Percentiles rank a stretch among this genome's conserved stretches.
Conservation (phyloP, 2,329 filamentous ascomycete genomes). For the Colletotrichum sp. region DNA sequence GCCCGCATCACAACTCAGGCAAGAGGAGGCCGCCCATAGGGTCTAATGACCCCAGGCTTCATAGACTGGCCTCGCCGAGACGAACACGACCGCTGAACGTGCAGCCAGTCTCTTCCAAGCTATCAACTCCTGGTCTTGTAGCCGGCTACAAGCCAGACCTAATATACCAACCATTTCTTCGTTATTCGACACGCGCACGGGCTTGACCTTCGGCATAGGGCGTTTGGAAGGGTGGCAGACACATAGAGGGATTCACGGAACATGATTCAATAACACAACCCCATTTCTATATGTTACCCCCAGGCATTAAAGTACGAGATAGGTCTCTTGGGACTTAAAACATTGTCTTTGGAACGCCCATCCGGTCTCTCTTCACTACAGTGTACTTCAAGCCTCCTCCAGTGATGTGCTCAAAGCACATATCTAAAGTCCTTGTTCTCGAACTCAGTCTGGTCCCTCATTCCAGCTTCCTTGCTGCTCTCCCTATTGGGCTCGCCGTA, state of each 20-base stretch:
- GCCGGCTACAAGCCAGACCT: neutral
- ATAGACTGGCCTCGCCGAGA: accelerated
- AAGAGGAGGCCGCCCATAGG: neutral
- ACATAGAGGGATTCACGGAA: neutral
- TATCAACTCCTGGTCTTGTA: accelerated
- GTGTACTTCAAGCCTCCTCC: accelerated
- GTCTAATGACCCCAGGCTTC: accelerated
- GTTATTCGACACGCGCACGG: accelerated
- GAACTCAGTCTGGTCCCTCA: slow-evolving; percentile 45
- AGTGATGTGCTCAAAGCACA: slow-evolving; percentile 28
- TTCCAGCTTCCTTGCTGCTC: slow-evolving; percentile 40
- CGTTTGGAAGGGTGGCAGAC: neutral
- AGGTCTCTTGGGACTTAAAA: neutral
- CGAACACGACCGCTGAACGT: accelerated
- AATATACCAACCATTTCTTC: neutral
- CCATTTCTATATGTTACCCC: neutral
- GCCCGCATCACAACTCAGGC: neutral
- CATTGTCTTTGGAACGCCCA: neutral
- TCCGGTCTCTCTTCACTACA: neutral
- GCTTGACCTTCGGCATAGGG: accelerated
- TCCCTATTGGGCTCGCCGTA: slow-evolving; percentile 39
- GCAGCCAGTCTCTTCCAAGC: accelerated
- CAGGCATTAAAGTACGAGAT: accelerated
- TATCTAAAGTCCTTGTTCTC: slow-evolving; percentile 49
- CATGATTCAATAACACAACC: accelerated